phyloP scores from a whole-genome alignment of 352 stramenopile species.

The Saprolegnia parasitica region DNA sequence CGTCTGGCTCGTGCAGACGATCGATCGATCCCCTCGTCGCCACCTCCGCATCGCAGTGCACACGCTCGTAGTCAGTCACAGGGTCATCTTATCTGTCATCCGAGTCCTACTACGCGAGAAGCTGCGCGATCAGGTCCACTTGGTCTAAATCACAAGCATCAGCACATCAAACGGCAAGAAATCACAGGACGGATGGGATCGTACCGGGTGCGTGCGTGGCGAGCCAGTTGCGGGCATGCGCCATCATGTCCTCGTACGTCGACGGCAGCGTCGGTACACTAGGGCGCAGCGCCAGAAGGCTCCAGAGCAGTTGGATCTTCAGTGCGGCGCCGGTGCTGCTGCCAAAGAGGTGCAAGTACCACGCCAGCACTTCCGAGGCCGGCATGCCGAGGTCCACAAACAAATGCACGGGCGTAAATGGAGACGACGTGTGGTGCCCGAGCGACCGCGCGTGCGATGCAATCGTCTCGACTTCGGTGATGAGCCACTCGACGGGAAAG shows the following conservation, averaged over 20 bases:
- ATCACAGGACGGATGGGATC: no score
- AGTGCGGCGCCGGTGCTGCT: neutral
- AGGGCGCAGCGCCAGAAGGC: neutral
- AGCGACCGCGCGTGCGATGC: neutral
- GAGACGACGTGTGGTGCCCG: neutral
- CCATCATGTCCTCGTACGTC: neutral
- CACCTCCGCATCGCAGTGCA: no score
- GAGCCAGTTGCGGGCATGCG: neutral
- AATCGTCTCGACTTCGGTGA: constrained; percentile 4
- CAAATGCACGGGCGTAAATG: neutral
- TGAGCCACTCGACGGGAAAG: constrained; percentile 23
- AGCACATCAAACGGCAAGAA: no score
- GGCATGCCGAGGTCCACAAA: constrained; percentile 4
- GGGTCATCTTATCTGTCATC: no score
- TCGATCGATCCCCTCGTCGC: no score
- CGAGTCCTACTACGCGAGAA: neutral
- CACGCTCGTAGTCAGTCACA: no score
- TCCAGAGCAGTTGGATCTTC: neutral
- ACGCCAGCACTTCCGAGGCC: neutral
- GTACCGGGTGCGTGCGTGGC: neutral
- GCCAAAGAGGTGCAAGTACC: constrained; percentile 12
- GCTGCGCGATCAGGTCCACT: neutral
- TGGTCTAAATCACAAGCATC: neutral
- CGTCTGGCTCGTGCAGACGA: no score
- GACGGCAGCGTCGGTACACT: neutral